These are phyloP conservation scores for Saturnispora sanitii DNA, from an alignment of 805 yeast genomes.

Conservation along the genomic window DNA sequence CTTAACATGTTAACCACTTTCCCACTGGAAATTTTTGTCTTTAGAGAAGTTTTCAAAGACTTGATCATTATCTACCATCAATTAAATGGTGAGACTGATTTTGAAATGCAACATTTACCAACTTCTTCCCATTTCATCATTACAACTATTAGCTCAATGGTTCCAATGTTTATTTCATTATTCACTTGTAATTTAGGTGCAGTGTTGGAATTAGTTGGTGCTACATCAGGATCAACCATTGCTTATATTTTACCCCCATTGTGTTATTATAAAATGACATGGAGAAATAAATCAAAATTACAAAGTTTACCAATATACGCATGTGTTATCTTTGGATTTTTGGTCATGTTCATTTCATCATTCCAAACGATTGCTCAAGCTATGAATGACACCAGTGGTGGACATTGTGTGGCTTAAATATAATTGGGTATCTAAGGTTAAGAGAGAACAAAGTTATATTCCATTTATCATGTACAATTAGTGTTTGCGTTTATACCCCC, in stretches of 20 bases:
- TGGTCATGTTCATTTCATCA: conserved; percentile 75
- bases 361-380: conserved; percentile 53
- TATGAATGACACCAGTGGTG: conserved; percentile 28
- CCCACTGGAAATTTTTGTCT: conserved; percentile 84
- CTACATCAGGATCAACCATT: conserved; percentile 85
- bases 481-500: too few species aligned
- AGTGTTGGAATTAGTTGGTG: conserved; percentile 81
- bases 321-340: conserved; percentile 62
- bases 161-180: conserved; percentile 68
- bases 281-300: conserved; percentile 28
- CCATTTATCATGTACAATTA: too few species aligned
- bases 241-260: conserved; percentile 88
- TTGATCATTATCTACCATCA: conserved; percentile 29
- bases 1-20: conserved; percentile 86
- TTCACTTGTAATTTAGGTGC: conserved; percentile 85
- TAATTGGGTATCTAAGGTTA: too few species aligned
- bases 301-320: conserved; percentile 48
- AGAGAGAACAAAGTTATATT: too few species aligned
- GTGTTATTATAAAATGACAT: conserved; percentile 63
- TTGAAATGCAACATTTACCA: conserved; percentile 22
- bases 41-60: conserved; percentile 77
- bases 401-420: conserved; percentile 35
- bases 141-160: conserved; percentile 54
- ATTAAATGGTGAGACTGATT: conserved; percentile 11
- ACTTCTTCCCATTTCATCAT: conserved; percentile 46